These are phyloP conservation scores for Trametes villosa DNA, from an alignment of 768 basidiomycete species.

Conservation along the genomic window DNA sequence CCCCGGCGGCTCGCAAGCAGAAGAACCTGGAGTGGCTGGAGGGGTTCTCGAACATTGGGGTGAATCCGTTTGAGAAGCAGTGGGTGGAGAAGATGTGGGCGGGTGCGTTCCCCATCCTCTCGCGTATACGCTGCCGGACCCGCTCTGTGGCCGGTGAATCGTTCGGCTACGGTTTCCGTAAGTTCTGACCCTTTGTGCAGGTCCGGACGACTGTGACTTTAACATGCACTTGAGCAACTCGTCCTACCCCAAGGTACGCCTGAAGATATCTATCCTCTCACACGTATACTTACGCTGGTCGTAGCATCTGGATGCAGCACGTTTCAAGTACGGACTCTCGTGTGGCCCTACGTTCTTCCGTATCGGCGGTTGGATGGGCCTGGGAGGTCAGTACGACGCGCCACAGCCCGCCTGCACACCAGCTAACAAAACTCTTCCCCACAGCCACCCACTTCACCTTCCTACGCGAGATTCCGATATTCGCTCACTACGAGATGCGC, in stretches of 20 bases:
- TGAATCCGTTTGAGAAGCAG: constrained; percentile 54
- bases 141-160: background rate
- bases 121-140: background rate
- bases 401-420: background rate
- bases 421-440: background rate
- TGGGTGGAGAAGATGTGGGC: constrained; percentile 54
- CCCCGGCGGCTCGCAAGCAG: constrained; percentile 13
- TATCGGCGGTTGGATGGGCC: constrained; percentile 63
- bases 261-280: background rate
- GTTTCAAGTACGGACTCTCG: constrained; percentile 50
- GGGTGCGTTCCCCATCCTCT: constrained; percentile 46
- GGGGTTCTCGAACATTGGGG: constrained; percentile 54
- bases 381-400: constrained; percentile 44
- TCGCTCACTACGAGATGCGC: constrained; percentile 64
- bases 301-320: constrained; percentile 40
- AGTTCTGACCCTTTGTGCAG: constrained; percentile 37
- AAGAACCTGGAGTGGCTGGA: constrained; percentile 49
- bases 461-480: constrained; percentile 69
- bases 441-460: constrained; percentile 73
- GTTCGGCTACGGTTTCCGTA: background rate
- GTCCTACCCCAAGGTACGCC: constrained; percentile 70
- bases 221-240: constrained; percentile 82
- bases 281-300: background rate
- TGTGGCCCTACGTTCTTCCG: constrained; percentile 62
- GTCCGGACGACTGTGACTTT: constrained; percentile 74